Conservation (phyloP, 495 filamentous ascomycete genomes). For the Penicillium pulvis region DNA sequence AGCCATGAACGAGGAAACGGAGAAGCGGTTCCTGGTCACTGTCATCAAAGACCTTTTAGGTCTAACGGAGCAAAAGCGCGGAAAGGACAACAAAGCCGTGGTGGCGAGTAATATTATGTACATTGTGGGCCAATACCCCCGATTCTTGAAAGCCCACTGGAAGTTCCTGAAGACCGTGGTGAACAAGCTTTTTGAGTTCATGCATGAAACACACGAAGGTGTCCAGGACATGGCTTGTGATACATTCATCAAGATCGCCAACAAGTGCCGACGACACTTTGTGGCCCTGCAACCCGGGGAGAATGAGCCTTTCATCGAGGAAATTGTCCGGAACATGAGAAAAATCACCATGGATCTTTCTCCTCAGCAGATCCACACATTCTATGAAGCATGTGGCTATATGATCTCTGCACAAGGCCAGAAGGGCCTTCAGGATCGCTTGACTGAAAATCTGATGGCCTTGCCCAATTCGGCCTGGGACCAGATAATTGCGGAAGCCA, state of each 20-base stretch:
- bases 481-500: slow-evolving; percentile 82
- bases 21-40: slow-evolving; percentile 96
- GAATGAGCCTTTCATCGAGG: slow-evolving; percentile 94
- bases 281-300: slow-evolving; percentile 95
- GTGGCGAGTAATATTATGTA: slow-evolving; percentile 99
- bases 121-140: slow-evolving; percentile 97
- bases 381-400: slow-evolving; percentile 98
- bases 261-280: slow-evolving; percentile 96
- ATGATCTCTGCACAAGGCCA: slow-evolving; percentile 99
- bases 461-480: slow-evolving; percentile 96
- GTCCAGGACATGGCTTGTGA: slow-evolving; percentile 99
- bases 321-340: slow-evolving; percentile 92
- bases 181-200: slow-evolving; percentile 99
- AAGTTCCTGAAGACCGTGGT: slow-evolving; percentile 99
- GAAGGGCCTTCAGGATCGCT: slow-evolving; percentile 82
- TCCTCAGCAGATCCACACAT: slow-evolving; percentile 96
- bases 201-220: slow-evolving; percentile 99
- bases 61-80: slow-evolving; percentile 97
- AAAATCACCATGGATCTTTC: slow-evolving; percentile 94
- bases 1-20: slow-evolving; percentile 99
- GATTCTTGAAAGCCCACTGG: slow-evolving; percentile 98
- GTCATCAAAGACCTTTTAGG: slow-evolving; percentile 99
- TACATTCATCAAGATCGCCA: slow-evolving; percentile 99
- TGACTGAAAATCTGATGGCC: slow-evolving; percentile 90
- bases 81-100: slow-evolving; percentile 99